phyloP scores from a whole-genome alignment of 2,329 filamentous ascomycete genomes.

The Aspergillus carbonarius region DNA sequence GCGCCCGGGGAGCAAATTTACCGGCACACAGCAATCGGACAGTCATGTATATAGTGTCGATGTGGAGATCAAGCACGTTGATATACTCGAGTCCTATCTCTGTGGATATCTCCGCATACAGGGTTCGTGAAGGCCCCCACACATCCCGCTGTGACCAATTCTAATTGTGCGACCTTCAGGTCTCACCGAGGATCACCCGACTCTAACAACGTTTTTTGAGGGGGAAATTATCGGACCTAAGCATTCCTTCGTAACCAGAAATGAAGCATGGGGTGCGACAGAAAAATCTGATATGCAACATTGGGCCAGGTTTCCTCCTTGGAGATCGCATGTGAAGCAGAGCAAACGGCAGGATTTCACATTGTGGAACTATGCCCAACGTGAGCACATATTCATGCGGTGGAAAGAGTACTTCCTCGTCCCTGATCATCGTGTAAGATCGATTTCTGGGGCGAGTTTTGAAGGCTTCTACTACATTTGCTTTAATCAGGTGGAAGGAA shows the following conservation, averaged over 20 bases:
- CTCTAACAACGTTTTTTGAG: constrained; percentile 97
- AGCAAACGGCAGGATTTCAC: constrained; percentile 59
- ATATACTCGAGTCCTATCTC: constrained; percentile 88
- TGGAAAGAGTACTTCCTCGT: constrained; percentile 99
- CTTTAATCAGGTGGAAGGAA: constrained; percentile 87
- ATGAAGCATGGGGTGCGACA: constrained; percentile 86
- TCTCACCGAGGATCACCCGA: constrained; percentile 91
- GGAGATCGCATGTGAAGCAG: constrained; percentile 70
- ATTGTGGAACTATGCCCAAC: constrained; percentile 69
- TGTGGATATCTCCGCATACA: constrained; percentile 95
- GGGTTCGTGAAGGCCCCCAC: constrained; percentile 55
- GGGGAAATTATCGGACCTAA: constrained; percentile 96
- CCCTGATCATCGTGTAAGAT: constrained; percentile 86
- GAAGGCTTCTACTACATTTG: constrained; percentile 99
- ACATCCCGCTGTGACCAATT: background rate
- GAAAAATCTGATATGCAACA: constrained; percentile 90
- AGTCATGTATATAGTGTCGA: constrained; percentile 92
- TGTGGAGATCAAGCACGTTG: constrained; percentile 94
- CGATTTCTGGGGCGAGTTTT: constrained; percentile 91
- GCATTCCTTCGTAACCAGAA: constrained; percentile 88
- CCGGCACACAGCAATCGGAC: constrained; percentile 89
- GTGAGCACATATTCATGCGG: constrained; percentile 94
- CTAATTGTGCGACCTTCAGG: constrained; percentile 53
- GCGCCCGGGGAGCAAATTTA: constrained; percentile 82
- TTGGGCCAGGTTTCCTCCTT: constrained; percentile 87